Percentiles rank a stretch among this genome's conserved stretches.
Evolutionary conservation across 768 basidiomycete species (phyloP).

Genomic region (Cystofilobasidium capitatum): DNA sequence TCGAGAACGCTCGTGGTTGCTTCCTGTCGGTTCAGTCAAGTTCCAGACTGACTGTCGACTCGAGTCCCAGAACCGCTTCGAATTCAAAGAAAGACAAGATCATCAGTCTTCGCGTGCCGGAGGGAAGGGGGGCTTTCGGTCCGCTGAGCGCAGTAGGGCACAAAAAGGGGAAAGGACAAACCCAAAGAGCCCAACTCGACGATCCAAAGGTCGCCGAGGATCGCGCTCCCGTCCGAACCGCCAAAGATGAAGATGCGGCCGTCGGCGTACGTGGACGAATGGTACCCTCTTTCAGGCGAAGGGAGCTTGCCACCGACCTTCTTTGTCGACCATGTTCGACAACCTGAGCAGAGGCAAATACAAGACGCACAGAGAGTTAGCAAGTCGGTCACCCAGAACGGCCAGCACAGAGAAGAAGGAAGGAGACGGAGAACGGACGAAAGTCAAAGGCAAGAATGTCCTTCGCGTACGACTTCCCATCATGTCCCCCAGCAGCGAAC

Average conservation of each 20-base stretch:
- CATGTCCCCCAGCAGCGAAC: slow-evolving; percentile 81
- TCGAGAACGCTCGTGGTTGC: background rate
- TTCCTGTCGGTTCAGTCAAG: background rate
- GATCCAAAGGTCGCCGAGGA: slow-evolving; percentile 75
- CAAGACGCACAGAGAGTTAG: too few species aligned
- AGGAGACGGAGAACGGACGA: slow-evolving; percentile 44
- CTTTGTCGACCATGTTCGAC: background rate
- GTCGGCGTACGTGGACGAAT: slow-evolving; percentile 70
- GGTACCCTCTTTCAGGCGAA: slow-evolving; percentile 72
- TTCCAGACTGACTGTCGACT: background rate
- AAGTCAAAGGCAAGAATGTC: slow-evolving; percentile 80
- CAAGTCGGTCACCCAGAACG: background rate
- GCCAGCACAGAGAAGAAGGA: background rate
- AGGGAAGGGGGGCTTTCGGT: background rate
- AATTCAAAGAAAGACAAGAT: too few species aligned
- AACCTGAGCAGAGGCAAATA: background rate
- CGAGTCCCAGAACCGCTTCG: background rate
- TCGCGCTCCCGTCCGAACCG: slow-evolving; percentile 51
- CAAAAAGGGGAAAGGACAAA: background rate
- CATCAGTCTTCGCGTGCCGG: background rate
- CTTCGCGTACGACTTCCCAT: slow-evolving; percentile 57
- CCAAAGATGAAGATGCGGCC: slow-evolving; percentile 77
- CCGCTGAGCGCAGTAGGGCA: background rate
- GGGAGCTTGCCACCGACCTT: slow-evolving; percentile 39
- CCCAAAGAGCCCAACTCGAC: slow-evolving; percentile 55